Base-by-base conservation (phyloP, 2,329 filamentous ascomycete species). In the Neofusicoccum umdonicola region DNA sequence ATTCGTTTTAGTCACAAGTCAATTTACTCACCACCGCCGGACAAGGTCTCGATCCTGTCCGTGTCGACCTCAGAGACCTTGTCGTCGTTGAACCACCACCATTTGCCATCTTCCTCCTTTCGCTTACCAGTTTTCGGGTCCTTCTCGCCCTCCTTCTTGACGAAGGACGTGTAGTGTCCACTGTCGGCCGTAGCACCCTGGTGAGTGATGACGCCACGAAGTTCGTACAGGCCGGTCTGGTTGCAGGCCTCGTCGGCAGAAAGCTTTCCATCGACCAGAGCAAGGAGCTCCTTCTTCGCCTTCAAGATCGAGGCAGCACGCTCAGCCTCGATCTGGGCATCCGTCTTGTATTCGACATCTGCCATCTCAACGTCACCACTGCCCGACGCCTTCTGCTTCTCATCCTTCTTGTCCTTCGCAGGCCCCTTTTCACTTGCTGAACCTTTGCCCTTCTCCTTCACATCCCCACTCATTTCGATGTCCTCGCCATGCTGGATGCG, bases 31-130 rank as follows among this genome's bases (percentile, higher is more conserved):
- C 93, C 94, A 73, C 96, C 95, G 66, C 95, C 96, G 58, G 93
- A 86, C 60, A 99, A 84, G 3, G 89, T 90, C 75, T 94, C 91
- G 69, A 99, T 96, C 82, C 96, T 95, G 71, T 98, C 94, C 31
- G 87, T 83, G 15, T 92, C 88, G 34, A 99, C 95, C 81, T 99
- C 95, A 13, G 90, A 88, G 39, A 99, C 95, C 81, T 93, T 96
- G 75, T 99, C 94, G 73, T 99, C 95, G 78, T 99, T 98, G 85
- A 99, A 99, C 94, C 95, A 99, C 94, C 95, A 99, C 95, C 95
- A 99, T 72, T 93, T 97, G 70, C 91, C 93, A 74, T 96, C 92
- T 74, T 96, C 92, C 73, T 90, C 88, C 62, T 86, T 87, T 72
- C 87, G 83, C 81, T 92, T 91, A 69, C 91, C 92, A 19, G 89